phyloP scores from a whole-genome alignment of 2,329 filamentous ascomycete species.

The Colletotrichum sp. region DNA sequence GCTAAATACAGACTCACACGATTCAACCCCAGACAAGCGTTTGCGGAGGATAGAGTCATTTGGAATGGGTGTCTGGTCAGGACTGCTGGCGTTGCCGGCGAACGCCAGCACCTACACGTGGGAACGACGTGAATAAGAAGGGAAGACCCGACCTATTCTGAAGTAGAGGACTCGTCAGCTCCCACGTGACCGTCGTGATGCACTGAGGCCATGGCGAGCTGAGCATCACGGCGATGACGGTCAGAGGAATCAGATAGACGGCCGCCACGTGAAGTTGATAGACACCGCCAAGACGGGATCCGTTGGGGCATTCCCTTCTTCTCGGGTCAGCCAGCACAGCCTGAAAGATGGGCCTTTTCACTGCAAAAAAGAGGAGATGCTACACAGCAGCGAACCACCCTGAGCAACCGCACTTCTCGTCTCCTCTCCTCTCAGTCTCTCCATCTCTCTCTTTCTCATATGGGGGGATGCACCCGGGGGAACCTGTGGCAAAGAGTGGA shows the following conservation, averaged over 20 bases:
- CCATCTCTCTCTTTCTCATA: neutral
- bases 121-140: neutral
- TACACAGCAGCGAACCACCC: neutral
- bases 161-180: conserved; percentile 13
- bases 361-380: neutral
- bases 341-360: neutral
- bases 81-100: neutral
- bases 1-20: conserved; percentile 7
- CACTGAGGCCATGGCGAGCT: neutral
- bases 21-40: conserved; percentile 4
- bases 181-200: neutral
- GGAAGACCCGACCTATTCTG: conserved; percentile 8
- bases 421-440: neutral
- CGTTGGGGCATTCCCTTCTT: neutral
- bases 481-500: neutral
- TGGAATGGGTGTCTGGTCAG: neutral
- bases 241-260: neutral
- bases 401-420: neutral
- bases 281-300: conserved; percentile 12
- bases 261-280: neutral
- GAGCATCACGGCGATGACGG: neutral
- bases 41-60: neutral
- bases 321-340: neutral
- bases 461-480: neutral
- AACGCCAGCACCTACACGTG: neutral